phyloP scores from a whole-genome alignment of 768 basidiomycete genomes.

The Mycena metata region DNA sequence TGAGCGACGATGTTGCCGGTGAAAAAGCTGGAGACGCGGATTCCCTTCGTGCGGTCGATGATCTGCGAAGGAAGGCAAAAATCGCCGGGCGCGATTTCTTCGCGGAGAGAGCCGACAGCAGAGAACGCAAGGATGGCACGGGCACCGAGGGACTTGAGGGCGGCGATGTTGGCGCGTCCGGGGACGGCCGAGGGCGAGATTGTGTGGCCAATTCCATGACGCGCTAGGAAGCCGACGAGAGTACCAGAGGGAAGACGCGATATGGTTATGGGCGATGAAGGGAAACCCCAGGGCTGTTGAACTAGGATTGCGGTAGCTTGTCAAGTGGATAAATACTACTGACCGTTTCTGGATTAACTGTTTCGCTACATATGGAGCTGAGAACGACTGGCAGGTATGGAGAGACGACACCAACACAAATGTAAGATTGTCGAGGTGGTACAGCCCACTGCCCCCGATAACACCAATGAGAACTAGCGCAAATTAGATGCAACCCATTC shows the following conservation, averaged over 20 bases:
- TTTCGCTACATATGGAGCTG: constrained; percentile 57
- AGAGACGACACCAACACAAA: constrained; percentile 73
- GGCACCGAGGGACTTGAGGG: constrained; percentile 92
- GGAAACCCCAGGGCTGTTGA: constrained; percentile 90
- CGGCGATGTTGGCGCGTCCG: constrained; percentile 92
- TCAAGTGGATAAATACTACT: constrained; percentile 40
- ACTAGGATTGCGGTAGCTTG: background rate
- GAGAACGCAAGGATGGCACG: constrained; percentile 93
- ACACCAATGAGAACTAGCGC: constrained; percentile 83
- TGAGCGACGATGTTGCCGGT: constrained; percentile 84
- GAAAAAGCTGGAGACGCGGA: constrained; percentile 90
- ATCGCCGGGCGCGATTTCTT: constrained; percentile 92
- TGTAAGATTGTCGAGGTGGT: constrained; percentile 92
- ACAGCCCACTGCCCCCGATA: constrained; percentile 93
- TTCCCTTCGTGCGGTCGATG: constrained; percentile 96
- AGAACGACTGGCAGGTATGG: background rate
- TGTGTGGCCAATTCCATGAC: constrained; percentile 86
- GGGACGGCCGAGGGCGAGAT: constrained; percentile 87
- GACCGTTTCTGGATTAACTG: constrained; percentile 87
- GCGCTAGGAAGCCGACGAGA: constrained; percentile 89
- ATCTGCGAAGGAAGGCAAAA: constrained; percentile 92
- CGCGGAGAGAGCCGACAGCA: constrained; percentile 94
- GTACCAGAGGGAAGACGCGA: constrained; percentile 84
- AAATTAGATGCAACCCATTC: background rate
- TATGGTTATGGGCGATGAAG: constrained; percentile 93